Evolutionary conservation across 2,329 filamentous ascomycete species (phyloP), one percentile per base, ranked within the genome.

Genomic region (Fusarium tjaetaba): DNA sequence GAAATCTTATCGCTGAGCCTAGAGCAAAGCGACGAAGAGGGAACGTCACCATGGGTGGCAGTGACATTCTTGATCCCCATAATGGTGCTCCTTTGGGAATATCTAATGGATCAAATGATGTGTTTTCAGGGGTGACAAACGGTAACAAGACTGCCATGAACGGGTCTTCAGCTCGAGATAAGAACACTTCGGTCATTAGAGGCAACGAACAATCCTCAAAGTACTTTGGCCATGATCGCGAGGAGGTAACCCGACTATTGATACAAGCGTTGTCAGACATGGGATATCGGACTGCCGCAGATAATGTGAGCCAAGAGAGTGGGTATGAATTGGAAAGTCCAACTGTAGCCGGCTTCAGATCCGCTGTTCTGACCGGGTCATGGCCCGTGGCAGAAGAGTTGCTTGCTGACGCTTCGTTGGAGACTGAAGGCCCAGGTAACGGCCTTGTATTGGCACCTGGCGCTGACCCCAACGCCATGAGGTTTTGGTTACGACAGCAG

Each of bases 181-280:
- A 78, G 65, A 69, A 63, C 56, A 66, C 56, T 30, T 45, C 68
- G 22, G 53, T 63, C 18, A 59, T 45, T 18, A 69, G 61, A 42
- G 53, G 55, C n/a, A 65, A 53, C 26, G 68, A 69, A 38, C 73
- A 68, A 18, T 71, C 78, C 5, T 62, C 68, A 20, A 82, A 81
- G 34, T 98, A 97, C 81, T 92, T 91, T 79, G 95, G 95, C 24
- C 96, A 98, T 80, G 90, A 96, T 80, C 90, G 94, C 80, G 95
- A 97, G 85, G 96, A 99, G 84, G 92, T 98, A 49, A 97, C 96
- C 10, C 88, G 96, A 61, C 93, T 98, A 72, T 84, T 99, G 77
- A 96, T 99, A 78, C 96, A 99, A 82, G 93, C 95, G 41, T 84
- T 99, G 73, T 90, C 91, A 30, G 96, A 98, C 81, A 88, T 99